These are phyloP conservation scores for Boletus patriciae DNA, from an alignment of 768 basidiomycete species.

Conservation along the genomic window DNA sequence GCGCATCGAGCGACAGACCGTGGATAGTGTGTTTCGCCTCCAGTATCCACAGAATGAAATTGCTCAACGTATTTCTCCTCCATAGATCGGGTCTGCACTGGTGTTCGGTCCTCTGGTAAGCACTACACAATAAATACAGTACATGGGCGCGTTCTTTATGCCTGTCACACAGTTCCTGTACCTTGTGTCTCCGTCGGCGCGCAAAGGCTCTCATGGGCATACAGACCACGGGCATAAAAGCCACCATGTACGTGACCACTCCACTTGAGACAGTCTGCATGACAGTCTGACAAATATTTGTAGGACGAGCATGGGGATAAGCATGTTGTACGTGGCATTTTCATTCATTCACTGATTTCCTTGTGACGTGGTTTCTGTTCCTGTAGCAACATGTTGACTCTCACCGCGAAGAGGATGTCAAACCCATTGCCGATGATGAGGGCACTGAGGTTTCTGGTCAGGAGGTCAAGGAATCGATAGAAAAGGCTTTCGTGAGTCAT, in stretches of 20 bases:
- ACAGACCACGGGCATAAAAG: conserved; percentile 20
- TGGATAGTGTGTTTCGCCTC: conserved; percentile 30
- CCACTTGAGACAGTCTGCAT: neutral
- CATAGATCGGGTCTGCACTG: conserved; percentile 33
- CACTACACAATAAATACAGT: neutral
- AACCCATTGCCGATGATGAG: conserved; percentile 31
- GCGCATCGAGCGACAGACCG: conserved; percentile 20
- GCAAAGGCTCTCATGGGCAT: conserved; percentile 23
- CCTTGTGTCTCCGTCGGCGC: conserved; percentile 33
- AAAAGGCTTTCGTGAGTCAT: conserved; percentile 26
- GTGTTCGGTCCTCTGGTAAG: conserved; percentile 35
- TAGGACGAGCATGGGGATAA: conserved; percentile 18
- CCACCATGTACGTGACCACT: conserved; percentile 22
- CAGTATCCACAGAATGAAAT: neutral
- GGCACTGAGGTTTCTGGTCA: conserved; percentile 29
- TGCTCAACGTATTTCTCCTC: neutral
- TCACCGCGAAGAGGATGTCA: neutral
- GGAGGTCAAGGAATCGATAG: conserved; percentile 34
- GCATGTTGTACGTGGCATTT: conserved; percentile 17
- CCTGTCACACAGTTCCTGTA: conserved; percentile 27
- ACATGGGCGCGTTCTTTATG: neutral
- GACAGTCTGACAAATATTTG: conserved; percentile 14
- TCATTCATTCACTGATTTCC: neutral
- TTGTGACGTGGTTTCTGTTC: conserved; percentile 1
- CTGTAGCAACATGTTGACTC: conserved; percentile 22